Evolutionary conservation across 2,329 filamentous ascomycete genomes (phyloP).

Genomic region (Xylaria sp.): DNA sequence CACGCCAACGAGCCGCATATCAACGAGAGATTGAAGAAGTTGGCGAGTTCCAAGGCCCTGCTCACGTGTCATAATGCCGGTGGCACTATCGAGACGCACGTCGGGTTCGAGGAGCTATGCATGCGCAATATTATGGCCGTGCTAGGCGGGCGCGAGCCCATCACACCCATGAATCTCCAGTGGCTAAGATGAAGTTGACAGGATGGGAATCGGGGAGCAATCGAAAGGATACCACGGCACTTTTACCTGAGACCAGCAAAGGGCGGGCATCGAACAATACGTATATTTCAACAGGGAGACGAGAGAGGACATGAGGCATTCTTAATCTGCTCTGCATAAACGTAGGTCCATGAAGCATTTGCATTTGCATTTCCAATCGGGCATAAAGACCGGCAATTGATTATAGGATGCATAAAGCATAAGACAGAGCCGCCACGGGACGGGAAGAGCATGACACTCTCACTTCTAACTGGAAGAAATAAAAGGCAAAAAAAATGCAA

Average conservation of each 20-base stretch:
- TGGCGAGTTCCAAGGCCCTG: slow-evolving; percentile 55
- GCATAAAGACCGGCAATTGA: not conserved
- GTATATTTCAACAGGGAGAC: not conserved
- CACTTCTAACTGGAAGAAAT: no score
- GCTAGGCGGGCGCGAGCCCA: slow-evolving; percentile 53
- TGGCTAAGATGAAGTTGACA: slow-evolving; percentile 34
- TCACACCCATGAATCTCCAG: slow-evolving; percentile 69
- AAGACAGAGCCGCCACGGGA: not conserved
- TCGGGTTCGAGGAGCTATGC: slow-evolving; percentile 69
- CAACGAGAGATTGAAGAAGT: slow-evolving; percentile 50
- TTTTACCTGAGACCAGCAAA: not conserved
- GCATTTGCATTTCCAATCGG: not conserved
- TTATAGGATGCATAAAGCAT: not conserved
- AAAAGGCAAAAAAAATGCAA: not conserved
- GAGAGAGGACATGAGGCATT: not conserved
- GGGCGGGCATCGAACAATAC: not conserved
- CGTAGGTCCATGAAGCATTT: not conserved
- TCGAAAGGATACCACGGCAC: not conserved
- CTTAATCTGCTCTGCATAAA: not conserved
- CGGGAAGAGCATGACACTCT: not conserved
- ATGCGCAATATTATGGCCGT: slow-evolving; percentile 71
- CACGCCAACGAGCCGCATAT: slow-evolving; percentile 65
- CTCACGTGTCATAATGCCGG: slow-evolving; percentile 72
- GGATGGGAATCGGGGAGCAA: slow-evolving; percentile 10
- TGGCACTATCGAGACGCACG: slow-evolving; percentile 68